These are phyloP conservation scores for Aspergillus quadrilineatus DNA, from an alignment of 2,329 filamentous ascomycete species.

Conservation along the genomic window DNA sequence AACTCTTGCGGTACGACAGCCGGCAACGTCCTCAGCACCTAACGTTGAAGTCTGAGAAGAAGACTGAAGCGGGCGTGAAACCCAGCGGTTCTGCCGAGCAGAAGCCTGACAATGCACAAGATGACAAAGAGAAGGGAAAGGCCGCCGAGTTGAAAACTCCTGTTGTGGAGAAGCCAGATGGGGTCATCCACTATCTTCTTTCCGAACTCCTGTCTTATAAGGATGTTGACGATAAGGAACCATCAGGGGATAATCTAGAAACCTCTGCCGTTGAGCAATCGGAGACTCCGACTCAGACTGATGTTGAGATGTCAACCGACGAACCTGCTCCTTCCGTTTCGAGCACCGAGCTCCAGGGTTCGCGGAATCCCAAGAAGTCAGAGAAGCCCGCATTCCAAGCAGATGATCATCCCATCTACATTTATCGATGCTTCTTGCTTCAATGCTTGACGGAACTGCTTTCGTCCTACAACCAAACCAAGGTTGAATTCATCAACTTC, in stretches of 20 bases:
- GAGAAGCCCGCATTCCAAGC: conserved; percentile 79
- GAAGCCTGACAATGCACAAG: conserved; percentile 19
- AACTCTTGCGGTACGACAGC: conserved; percentile 64
- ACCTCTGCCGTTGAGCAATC: conserved; percentile 31
- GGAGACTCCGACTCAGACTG: conserved; percentile 38
- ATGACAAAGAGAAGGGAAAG: conserved; percentile 52
- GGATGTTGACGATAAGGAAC: conserved; percentile 84
- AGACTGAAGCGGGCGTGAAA: conserved; percentile 25
- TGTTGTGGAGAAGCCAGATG: conserved; percentile 86
- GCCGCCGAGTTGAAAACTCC: conserved; percentile 72
- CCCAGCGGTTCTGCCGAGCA: conserved; percentile 29
- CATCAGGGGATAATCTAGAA: conserved; percentile 36
- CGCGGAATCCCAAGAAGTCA: conserved; percentile 57
- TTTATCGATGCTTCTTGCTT: conserved; percentile 92
- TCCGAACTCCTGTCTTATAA: conserved; percentile 89
- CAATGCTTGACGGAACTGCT: conserved; percentile 89
- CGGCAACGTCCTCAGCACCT: conserved; percentile 55
- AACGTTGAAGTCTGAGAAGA: conserved; percentile 52
- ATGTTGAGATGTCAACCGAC: conserved; percentile 53
- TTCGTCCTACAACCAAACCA: conserved; percentile 87
- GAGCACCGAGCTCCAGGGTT: conserved; percentile 29
- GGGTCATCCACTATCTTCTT: conserved; percentile 90
- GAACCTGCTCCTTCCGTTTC: conserved; percentile 37
- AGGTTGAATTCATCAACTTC: conserved; percentile 99
- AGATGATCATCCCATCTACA: conserved; percentile 91